A percentile compares a stretch with the other conserved stretches of the same genome.
phyloP scores from a whole-genome alignment of 2,329 filamentous ascomycete species.

The Fusarium sp. region DNA sequence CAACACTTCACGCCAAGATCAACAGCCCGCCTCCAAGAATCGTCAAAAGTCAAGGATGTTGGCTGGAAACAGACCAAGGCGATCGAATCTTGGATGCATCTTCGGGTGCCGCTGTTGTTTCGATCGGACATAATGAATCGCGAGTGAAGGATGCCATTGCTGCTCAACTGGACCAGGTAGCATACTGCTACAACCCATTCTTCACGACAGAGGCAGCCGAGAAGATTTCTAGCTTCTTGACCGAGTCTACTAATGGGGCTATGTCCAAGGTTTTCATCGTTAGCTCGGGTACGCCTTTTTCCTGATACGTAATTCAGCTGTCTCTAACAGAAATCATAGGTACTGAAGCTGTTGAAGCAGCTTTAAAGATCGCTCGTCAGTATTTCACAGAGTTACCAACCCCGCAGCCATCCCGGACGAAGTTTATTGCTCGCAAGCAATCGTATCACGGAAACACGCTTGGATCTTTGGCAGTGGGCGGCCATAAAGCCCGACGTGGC shows the following conservation, averaged over 20 bases:
- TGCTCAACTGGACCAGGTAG: conserved; percentile 12
- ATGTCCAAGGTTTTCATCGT: conserved; percentile 32
- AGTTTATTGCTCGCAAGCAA: conserved; percentile 30
- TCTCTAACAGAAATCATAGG: not conserved
- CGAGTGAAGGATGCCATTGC: conserved; percentile 27
- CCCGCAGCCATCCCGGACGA: conserved; percentile 17
- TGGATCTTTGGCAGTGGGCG: conserved; percentile 11
- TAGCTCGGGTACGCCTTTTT: conserved; percentile 13
- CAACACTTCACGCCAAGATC: conserved; percentile 31
- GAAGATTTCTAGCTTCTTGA: conserved; percentile 19
- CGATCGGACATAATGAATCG: conserved; percentile 24
- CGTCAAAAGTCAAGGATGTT: conserved; percentile 18
- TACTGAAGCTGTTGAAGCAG: conserved; percentile 36
- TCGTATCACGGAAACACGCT: conserved; percentile 37
- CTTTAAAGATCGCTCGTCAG: conserved; percentile 34
- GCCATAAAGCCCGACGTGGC: conserved; percentile 36
- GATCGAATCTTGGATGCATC: conserved; percentile 25
- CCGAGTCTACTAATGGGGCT: conserved; percentile 9
- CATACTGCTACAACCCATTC: conserved; percentile 32
- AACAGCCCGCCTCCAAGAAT: conserved; percentile 25
- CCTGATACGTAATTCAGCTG: rapidly evolving
- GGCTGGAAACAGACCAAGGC: conserved; percentile 25
- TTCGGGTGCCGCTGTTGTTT: conserved; percentile 31
- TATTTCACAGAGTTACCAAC: conserved; percentile 34
- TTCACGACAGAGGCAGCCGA: conserved; percentile 26